phyloP scores from a whole-genome alignment of 495 filamentous ascomycete genomes.

The Neurospora sp. region DNA sequence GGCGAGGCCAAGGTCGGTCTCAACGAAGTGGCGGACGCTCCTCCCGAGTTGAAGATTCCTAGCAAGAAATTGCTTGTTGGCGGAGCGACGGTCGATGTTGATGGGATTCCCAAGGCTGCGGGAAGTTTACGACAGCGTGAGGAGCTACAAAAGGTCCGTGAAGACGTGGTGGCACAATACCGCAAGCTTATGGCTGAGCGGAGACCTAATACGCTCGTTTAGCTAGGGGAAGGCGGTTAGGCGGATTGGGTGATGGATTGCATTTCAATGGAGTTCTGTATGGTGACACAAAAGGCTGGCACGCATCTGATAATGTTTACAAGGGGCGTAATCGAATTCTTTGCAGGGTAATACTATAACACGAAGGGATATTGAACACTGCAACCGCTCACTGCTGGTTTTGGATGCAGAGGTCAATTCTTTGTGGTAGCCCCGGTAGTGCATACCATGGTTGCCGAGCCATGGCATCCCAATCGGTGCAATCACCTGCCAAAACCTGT shows the following conservation, averaged over 20 bases:
- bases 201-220: conserved; percentile 21
- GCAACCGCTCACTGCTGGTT: not conserved
- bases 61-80: conserved; percentile 61
- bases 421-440: not conserved
- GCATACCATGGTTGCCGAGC: not conserved
- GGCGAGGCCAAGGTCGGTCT: conserved; percentile 50
- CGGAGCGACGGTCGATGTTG: conserved; percentile 62
- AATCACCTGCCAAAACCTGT: not conserved
- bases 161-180: conserved; percentile 73
- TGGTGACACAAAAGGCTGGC: not conserved
- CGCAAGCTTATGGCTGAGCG: conserved; percentile 66
- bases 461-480: not conserved
- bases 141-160: conserved; percentile 66
- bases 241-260: not conserved
- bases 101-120: conserved; percentile 60
- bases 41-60: conserved; percentile 59
- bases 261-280: not conserved
- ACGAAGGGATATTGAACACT: not conserved
- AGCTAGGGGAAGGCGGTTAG: not conserved
- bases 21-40: conserved; percentile 72
- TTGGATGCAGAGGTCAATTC: not conserved
- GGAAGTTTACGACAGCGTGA: conserved; percentile 77
- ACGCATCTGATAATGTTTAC: not conserved
- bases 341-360: not conserved
- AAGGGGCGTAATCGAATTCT: not conserved